Base-by-base conservation (phyloP, 78 protist species). In the Dictyostelium purpureum region DNA sequence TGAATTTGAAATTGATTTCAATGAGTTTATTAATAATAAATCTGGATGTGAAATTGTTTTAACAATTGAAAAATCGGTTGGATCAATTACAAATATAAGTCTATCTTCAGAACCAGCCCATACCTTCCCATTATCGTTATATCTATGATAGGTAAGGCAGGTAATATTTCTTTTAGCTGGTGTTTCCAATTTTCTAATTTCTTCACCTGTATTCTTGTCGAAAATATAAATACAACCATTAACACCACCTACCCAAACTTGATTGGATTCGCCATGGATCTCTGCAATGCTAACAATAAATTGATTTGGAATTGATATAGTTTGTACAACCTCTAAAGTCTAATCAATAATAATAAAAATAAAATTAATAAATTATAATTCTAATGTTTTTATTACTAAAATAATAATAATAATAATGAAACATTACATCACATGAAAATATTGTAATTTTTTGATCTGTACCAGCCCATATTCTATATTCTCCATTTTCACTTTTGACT, bases 31-130 rank as follows among this genome's bases (percentile, higher is more conserved):
- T 45, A 83, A 49, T 18, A 83, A 59, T 66, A 83, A 52, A 35
- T 83, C 90, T 21, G 70, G 70, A 56, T 83, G 75, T n/a, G 28
- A 10, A 59, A 83, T 57, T 1, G 81, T 83, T 33, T 83, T 19
- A 6, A 70, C 51, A 42, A 83, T 70, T 24, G 28, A 26, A 26
- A 12, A 35, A 6, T 38, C 40, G 18, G 19, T 14, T 14, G 90
- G 90, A 38, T 83, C 90, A 43, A 83, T 83, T 7, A 83, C 57
- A 83, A 83, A 83, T 33, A 83, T 83, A 14, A 47, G 31, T 75
- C 71, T 83, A 77, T 83, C 90, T 45, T 83, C 90, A 26, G 74
- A 54, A 26, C 90, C 90, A 24, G 90, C 90, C 90, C 90, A 83
- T 10, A 83, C 80, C 51, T 35, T 47, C 2, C 74, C 65, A 1